These are phyloP conservation scores for Botrytis cinerea DNA, from an alignment of 2,329 filamentous ascomycete genomes.

Conservation along the genomic window DNA sequence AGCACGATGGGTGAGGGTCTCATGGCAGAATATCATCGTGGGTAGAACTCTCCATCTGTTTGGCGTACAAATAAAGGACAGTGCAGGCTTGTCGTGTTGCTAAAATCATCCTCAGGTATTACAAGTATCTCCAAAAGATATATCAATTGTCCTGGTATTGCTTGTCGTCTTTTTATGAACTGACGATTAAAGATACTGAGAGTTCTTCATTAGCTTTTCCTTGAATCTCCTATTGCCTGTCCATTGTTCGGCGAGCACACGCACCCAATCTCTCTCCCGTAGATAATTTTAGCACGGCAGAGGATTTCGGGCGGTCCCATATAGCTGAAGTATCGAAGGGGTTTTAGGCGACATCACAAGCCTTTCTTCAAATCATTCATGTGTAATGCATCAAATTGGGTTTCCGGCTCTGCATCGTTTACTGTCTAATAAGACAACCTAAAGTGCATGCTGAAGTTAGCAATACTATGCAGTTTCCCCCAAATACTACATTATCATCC, in stretches of 20 bases:
- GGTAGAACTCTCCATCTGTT: neutral
- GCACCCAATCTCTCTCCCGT: neutral
- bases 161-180: neutral
- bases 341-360: neutral
- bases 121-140: neutral
- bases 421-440: neutral
- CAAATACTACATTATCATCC: neutral
- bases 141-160: neutral
- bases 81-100: neutral
- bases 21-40: neutral
- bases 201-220: no score
- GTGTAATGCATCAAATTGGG: neutral
- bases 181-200: neutral
- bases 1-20: neutral
- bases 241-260: slow-evolving; percentile 4
- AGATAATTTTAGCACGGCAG: neutral
- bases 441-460: neutral
- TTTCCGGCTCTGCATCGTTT: neutral
- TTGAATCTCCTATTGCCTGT: neutral
- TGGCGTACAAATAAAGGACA: neutral
- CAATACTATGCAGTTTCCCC: neutral
- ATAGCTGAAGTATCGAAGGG: neutral
- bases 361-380: neutral
- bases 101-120: neutral
- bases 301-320: neutral